These are phyloP conservation scores for Parmelia sp. DNA, from an alignment of 495 filamentous ascomycete genomes.

Conservation along the genomic window DNA sequence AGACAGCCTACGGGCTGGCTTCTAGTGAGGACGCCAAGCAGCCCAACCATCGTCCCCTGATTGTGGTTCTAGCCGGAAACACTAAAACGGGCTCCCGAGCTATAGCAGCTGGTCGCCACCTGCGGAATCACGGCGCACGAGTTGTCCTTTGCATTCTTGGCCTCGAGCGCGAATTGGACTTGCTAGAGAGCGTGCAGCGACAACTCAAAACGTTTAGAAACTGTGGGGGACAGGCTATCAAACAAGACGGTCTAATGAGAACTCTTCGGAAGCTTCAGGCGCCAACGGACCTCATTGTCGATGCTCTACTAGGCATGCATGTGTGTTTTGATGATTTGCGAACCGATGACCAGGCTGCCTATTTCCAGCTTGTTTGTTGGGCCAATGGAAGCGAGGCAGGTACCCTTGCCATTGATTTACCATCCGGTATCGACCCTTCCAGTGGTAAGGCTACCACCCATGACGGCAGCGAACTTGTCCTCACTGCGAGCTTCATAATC, in stretches of 20 bases:
- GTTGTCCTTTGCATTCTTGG: slow-evolving; percentile 81
- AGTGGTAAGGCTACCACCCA: slow-evolving; percentile 51
- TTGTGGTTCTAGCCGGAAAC: slow-evolving; percentile 82
- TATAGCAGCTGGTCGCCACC: slow-evolving; percentile 77
- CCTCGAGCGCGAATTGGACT: slow-evolving; percentile 62
- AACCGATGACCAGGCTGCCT: slow-evolving; percentile 72
- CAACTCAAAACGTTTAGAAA: slow-evolving; percentile 72
- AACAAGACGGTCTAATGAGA: slow-evolving; percentile 50
- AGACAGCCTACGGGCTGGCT: slow-evolving; percentile 62
- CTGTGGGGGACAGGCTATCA: slow-evolving; percentile 64
- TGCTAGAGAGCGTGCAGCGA: slow-evolving; percentile 65
- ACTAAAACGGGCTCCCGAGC: slow-evolving; percentile 79
- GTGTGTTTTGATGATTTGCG: slow-evolving; percentile 76
- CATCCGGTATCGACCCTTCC: slow-evolving; percentile 75
- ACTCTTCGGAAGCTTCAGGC: slow-evolving; percentile 58
- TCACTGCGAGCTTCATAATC: slow-evolving; percentile 64
- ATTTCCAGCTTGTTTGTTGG: slow-evolving; percentile 80
- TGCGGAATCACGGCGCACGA: slow-evolving; percentile 70
- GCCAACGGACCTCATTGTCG: slow-evolving; percentile 70
- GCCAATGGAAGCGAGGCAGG: slow-evolving; percentile 72
- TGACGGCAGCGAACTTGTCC: not conserved
- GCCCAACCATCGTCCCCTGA: slow-evolving; percentile 47
- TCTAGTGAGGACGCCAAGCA: slow-evolving; percentile 24
- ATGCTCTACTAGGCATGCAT: slow-evolving; percentile 80
- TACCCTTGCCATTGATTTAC: slow-evolving; percentile 78